Evolutionary conservation across 2,329 filamentous ascomycete genomes (phyloP), one percentile per base, ranked within the genome.

Genomic region (Leptographium radiaticola): DNA sequence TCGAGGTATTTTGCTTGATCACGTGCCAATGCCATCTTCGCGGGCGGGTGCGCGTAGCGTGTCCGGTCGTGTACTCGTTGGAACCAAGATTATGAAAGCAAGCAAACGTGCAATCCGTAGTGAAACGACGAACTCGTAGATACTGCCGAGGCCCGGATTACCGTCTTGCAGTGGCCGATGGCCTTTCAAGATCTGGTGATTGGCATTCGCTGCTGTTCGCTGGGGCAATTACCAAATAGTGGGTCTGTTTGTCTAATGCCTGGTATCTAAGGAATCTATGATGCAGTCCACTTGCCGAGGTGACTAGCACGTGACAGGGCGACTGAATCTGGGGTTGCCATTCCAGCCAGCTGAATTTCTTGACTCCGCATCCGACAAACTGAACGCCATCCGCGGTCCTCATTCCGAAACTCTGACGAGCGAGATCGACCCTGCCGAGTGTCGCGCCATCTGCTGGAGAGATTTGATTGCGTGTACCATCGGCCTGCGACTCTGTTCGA

Each of bases 261-360:
- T 25, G 5, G 5, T 5, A 25, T 25, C 3, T 25, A 25, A 25
- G 25, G 25, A 25, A 25, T 25, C 25, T 3, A 25, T 25, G 25
- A 25, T 25, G 25, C 25, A 25, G 25, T 5, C 53, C 53, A 53
- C 51, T 53, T 54, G 56, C 50, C 38, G 18, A 48, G 30, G 47
- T 7, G 11, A 13, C 11, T 34, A 4, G 20, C 44, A 39, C 36
- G 36, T 48, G 45, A 46, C 52, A 59, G 20, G 46, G 33, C n/a
- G 46, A 48, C 18, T 16, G 25, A 15, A 45, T 25, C 45, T 48
- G 45, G 45, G 45, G 45, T 36, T 20, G 39, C 56, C 59, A 59
- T 43, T 59, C 62, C 63, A 58, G 61, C 60, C 61, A 60, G 54
- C 54, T 51, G 50, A 56, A 58, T 59, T 58, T 55, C 7, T 43